Evolutionary conservation across 1,284 basidiomycete species (phyloP).

Genomic region (Lentinula novae-zelandiae): DNA sequence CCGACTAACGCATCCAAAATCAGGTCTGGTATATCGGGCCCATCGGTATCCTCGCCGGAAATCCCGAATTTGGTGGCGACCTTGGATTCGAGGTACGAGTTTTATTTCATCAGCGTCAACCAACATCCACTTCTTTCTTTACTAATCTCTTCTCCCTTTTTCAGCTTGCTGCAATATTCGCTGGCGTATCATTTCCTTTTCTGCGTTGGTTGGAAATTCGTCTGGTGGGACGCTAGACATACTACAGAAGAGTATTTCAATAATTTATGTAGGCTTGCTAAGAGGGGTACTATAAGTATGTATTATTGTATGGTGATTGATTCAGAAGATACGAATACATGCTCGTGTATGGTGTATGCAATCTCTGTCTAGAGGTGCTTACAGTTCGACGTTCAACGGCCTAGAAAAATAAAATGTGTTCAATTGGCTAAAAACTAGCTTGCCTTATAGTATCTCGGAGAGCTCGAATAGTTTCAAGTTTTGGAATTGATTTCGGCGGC

Average conservation of each 20-base stretch:
- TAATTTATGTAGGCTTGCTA: too few species aligned
- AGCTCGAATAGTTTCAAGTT: too few species aligned
- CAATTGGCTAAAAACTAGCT: too few species aligned
- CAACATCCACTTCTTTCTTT: not conserved
- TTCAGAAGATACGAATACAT: too few species aligned
- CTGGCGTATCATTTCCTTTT: slow-evolving; percentile 37
- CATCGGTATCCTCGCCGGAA: slow-evolving; percentile 39
- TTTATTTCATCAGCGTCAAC: not conserved
- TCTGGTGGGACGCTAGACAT: slow-evolving; percentile 26
- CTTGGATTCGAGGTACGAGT: slow-evolving; percentile 53
- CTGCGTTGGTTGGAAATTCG: slow-evolving; percentile 43
- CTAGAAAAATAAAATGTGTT: too few species aligned
- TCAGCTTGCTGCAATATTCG: slow-evolving; percentile 41
- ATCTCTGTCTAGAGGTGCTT: too few species aligned
- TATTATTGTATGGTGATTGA: too few species aligned
- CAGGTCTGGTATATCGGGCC: slow-evolving; percentile 51
- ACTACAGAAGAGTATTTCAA: not conserved
- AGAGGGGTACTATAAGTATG: too few species aligned
- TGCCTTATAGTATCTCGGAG: too few species aligned
- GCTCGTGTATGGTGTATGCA: too few species aligned
- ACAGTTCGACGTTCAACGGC: too few species aligned
- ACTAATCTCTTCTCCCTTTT: not conserved
- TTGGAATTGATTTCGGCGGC: too few species aligned
- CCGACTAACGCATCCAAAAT: not conserved
- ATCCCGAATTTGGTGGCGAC: slow-evolving; percentile 41